A percentile compares a stretch with the other conserved stretches of the same genome.
These are phyloP conservation scores for Spongospora subterranea DNA, from an alignment of 208 protist genomes.

Conservation along the genomic window DNA sequence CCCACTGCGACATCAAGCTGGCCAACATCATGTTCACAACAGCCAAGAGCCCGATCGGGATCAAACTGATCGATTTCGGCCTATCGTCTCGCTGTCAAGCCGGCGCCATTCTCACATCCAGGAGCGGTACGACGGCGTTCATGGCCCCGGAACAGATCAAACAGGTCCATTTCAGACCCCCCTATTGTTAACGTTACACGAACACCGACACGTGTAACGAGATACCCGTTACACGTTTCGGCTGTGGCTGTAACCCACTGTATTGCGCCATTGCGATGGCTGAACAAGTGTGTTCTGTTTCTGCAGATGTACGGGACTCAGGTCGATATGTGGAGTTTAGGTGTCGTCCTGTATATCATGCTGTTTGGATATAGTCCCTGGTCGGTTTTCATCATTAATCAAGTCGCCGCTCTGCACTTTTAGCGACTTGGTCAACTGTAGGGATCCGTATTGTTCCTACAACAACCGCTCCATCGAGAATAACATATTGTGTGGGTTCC, in stretches of 20 bases:
- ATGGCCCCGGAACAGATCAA: slow-evolving; percentile 54
- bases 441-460: not conserved
- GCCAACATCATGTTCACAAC: slow-evolving; percentile 49
- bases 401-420: not conserved
- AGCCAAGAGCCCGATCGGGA: not conserved
- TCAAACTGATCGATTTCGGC: slow-evolving; percentile 53
- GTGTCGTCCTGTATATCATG: slow-evolving; percentile 37
- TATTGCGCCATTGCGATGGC: not conserved
- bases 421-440: not conserved
- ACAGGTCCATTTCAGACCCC: not conserved
- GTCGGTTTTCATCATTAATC: not conserved
- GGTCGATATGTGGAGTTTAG: slow-evolving; percentile 45
- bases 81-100: slow-evolving; percentile 26
- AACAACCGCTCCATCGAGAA: slow-evolving; percentile 21
- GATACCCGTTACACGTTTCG: too few species aligned
- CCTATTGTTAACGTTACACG: not conserved
- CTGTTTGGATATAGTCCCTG: slow-evolving; percentile 45
- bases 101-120: not conserved
- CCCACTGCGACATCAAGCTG: slow-evolving; percentile 57
- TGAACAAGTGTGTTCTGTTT: too few species aligned
- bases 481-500: not conserved
- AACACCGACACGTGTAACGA: too few species aligned
- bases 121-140: slow-evolving; percentile 27
- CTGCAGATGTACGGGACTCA: not conserved
- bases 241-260: not conserved